Percentiles rank a stretch among this genome's conserved stretches.
These are phyloP conservation scores for Gomphus bonarii DNA, from an alignment of 1,284 basidiomycete genomes.

Conservation along the genomic window DNA sequence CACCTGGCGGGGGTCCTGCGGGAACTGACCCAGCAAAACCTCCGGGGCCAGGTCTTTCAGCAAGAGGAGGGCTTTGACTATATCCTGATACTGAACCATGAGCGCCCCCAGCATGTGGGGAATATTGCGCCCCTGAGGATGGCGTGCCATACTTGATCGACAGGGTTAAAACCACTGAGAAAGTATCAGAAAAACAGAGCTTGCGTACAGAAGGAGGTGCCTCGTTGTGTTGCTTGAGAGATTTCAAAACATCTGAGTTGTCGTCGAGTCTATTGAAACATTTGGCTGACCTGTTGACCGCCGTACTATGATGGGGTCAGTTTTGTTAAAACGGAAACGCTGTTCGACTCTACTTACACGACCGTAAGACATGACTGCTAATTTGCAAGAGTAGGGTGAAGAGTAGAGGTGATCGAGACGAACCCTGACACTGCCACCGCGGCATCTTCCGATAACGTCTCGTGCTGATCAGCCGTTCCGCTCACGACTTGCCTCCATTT, in stretches of 20 bases:
- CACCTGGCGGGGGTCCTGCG: conserved; percentile 46
- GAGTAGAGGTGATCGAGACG: neutral
- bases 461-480: too few species aligned
- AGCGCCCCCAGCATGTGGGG: conserved; percentile 15
- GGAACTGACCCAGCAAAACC: conserved; percentile 32
- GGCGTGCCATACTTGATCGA: neutral
- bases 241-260: neutral
- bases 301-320: conserved; percentile 2
- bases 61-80: conserved; percentile 10
- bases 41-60: conserved; percentile 21
- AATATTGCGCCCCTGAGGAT: neutral
- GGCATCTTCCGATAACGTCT: neutral
- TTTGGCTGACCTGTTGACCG: neutral
- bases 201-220: neutral
- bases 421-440: neutral
- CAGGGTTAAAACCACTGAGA: neutral
- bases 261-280: neutral
- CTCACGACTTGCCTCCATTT: conserved; percentile 17
- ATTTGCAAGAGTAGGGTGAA: neutral
- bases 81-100: conserved; percentile 11
- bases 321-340: too few species aligned
- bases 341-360: neutral
- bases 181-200: neutral
- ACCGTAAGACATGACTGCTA: neutral
- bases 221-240: neutral